phyloP scores from a whole-genome alignment of 768 basidiomycete genomes.

The Pisolithus orientalis region DNA sequence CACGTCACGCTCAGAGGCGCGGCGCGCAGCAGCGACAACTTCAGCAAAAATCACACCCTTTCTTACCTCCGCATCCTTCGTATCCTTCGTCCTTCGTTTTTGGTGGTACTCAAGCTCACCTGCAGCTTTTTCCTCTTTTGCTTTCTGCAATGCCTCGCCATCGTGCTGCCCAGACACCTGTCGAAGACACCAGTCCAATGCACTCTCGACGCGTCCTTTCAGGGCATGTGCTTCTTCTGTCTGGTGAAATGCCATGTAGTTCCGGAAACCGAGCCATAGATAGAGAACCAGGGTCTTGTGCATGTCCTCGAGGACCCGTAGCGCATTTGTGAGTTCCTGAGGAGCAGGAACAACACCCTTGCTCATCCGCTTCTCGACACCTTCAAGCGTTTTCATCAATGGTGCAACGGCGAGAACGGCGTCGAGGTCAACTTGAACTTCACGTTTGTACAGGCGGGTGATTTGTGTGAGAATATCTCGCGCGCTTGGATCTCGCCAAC shows the following conservation, averaged over 20 bases:
- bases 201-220: slow-evolving; percentile 58
- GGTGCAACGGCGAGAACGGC: slow-evolving; percentile 16
- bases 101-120: slow-evolving; percentile 18
- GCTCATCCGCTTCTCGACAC: slow-evolving; percentile 21
- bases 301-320: slow-evolving; percentile 54
- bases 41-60: slow-evolving; percentile 18
- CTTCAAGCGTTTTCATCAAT: slow-evolving; percentile 14
- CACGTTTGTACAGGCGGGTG: slow-evolving; percentile 33
- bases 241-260: slow-evolving; percentile 61
- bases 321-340: slow-evolving; percentile 5
- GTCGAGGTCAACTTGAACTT: background rate
- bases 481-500: slow-evolving; percentile 39
- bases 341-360: background rate
- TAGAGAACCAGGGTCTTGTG: slow-evolving; percentile 77
- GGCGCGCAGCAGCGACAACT: background rate
- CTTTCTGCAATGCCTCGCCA: background rate
- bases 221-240: slow-evolving; percentile 41
- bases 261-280: slow-evolving; percentile 77
- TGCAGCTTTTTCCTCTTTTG: no score
- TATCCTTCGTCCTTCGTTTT: slow-evolving; percentile 6
- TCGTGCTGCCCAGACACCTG: slow-evolving; percentile 28
- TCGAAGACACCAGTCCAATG: slow-evolving; percentile 57
- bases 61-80: slow-evolving; percentile 9
- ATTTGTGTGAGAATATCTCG: slow-evolving; percentile 33
- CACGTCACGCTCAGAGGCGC: background rate